A percentile compares a stretch with the other conserved stretches of the same genome.
Evolutionary conservation across 2,329 filamentous ascomycete species (phyloP).

Genomic region (Amesomyces nigricolor): DNA sequence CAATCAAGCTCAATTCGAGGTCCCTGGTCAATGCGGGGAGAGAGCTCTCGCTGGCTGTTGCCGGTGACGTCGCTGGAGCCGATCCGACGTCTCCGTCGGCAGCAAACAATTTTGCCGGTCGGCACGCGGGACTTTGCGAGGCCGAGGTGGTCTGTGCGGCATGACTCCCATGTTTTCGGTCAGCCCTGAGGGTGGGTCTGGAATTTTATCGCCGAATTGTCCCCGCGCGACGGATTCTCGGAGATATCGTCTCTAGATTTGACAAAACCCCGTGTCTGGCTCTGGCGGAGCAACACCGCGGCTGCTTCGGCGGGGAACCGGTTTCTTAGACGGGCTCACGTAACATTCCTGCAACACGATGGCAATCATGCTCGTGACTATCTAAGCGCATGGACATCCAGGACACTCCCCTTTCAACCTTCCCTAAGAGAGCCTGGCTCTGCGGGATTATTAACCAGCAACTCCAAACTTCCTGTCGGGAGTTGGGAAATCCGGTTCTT

Average conservation of each 20-base stretch:
- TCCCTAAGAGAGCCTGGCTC: too few species aligned
- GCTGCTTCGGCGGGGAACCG: too few species aligned
- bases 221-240: background rate
- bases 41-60: background rate
- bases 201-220: background rate
- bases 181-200: background rate
- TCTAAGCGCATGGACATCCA: too few species aligned
- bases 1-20: background rate
- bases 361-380: too few species aligned
- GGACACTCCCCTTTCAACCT: too few species aligned
- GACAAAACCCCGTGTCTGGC: background rate
- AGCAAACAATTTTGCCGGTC: constrained; percentile 7
- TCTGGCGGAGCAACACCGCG: background rate
- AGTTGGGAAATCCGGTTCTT: too few species aligned
- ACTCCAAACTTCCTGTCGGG: too few species aligned
- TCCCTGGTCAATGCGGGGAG: background rate
- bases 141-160: constrained; percentile 5
- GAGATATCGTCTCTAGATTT: background rate
- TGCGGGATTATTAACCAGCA: too few species aligned
- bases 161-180: background rate
- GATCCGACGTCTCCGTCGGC: background rate
- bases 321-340: too few species aligned
- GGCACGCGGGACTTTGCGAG: constrained; percentile 3
- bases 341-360: too few species aligned
- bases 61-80: constrained; percentile 12